Evolutionary conservation across 2,329 filamentous ascomycete genomes (phyloP), one percentile per base, ranked within the genome.

Genomic region (Torrubiellomyces zombiae): DNA sequence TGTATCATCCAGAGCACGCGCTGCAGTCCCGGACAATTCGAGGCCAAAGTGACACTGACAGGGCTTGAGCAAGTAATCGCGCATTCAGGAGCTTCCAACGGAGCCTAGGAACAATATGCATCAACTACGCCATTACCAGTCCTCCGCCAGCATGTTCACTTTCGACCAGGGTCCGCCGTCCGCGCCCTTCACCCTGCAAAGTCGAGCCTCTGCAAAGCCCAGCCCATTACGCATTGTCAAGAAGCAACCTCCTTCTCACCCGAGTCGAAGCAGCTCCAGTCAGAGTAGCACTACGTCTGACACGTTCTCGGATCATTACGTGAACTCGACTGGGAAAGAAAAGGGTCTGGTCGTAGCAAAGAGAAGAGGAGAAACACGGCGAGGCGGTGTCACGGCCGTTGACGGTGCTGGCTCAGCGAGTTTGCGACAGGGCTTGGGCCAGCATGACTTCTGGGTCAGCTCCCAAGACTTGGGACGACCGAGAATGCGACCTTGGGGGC

Each of bases 181-280:
- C 13, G 21, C 7, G 9, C 8, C 11, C 10, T 8, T n/a, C n/a
- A n/a, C 41, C 31, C 24, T 25, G 12, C 27, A 31, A 7, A 29
- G 30, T 28, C 39, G 20, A 37, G 14, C 16, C 9, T 24, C 24
- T 13, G 46, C 44, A 36, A 38, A 40, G 28, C 56, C 61, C 11
- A 50, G 50, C 16, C 65, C 66, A 8, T 40, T 68, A 17, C 55
- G 58, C 20, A 61, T 69, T 37, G 40, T 56, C 37, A 69, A 65
- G 38, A 45, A 47, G 17, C n/a, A n/a, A n/a, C n/a, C n/a, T n/a
- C n/a, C n/a, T n/a, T n/a, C n/a, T n/a, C n/a, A n/a, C 21, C 23
- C 7, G 27, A 18, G 7, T 7, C 7, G 18, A 7, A 18, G 10
- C 11, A 12, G 13, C 16, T n/a, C 5, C 12, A 13, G 8, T 10